A percentile compares a stretch with the other conserved stretches of the same genome.
These are phyloP conservation scores for Terfezia boudieri DNA, from an alignment of 495 filamentous ascomycete genomes.

Conservation along the genomic window DNA sequence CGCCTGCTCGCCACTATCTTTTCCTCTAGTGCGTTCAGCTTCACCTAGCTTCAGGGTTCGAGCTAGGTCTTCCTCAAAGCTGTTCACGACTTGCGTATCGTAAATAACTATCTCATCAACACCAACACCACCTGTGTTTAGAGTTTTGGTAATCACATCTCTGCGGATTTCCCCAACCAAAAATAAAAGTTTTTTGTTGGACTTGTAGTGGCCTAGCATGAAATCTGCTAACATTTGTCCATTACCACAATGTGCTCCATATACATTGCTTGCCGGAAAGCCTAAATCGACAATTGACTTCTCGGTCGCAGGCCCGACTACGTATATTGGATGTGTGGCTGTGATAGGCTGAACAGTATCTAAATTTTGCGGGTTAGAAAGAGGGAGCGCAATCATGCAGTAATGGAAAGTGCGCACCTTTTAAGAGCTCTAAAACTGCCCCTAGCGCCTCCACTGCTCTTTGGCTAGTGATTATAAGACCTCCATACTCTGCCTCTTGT, in stretches of 20 bases:
- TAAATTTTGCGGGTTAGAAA: neutral
- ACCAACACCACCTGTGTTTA: constrained; percentile 26
- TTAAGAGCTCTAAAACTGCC: constrained; percentile 32
- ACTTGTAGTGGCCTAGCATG: constrained; percentile 50
- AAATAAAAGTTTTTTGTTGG: constrained; percentile 45
- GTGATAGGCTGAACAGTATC: constrained; percentile 3
- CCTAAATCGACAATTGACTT: constrained; percentile 26
- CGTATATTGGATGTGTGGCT: constrained; percentile 29
- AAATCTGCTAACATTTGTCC: constrained; percentile 54
- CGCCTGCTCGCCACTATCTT: neutral
- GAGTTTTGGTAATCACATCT: constrained; percentile 64
- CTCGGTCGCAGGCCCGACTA: constrained; percentile 79
- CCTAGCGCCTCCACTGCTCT: constrained; percentile 75
- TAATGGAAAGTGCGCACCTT: constrained; percentile 21
- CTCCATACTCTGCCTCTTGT: constrained; percentile 38
- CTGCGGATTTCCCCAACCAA: constrained; percentile 66
- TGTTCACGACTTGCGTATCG: constrained; percentile 55
- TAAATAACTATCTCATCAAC: constrained; percentile 71
- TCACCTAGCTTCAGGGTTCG: constrained; percentile 23
- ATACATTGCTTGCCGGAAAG: constrained; percentile 26
- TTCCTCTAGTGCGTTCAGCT: constrained; percentile 2
- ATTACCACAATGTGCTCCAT: constrained; percentile 59
- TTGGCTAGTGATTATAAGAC: constrained; percentile 83
- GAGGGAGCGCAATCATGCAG: neutral
- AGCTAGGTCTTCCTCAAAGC: constrained; percentile 45